Base-by-base conservation (phyloP, 352 stramenopile genomes). In the Pythium brachiatum region DNA sequence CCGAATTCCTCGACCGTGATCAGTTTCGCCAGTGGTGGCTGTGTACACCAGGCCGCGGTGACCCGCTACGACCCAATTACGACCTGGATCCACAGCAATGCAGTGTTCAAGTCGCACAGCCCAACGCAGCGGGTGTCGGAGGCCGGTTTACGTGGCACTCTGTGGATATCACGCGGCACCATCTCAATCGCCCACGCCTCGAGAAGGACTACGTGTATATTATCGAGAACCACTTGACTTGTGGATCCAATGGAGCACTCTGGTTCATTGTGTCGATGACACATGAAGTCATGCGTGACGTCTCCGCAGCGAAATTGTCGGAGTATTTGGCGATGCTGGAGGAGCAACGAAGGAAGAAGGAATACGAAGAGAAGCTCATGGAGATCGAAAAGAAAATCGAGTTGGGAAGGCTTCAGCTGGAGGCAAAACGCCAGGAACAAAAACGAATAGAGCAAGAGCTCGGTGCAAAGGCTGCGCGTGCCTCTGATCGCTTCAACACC, bases 371-470 rank as follows among this genome's bases (percentile, higher is more conserved):
- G 12, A 83, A 86, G 44, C 60, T 88, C 25, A 46, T 79, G 7
- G 75, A 87, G 62, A 84, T 91, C 31, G 82, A 91, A 51, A 70
- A 77, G 27, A 91, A 86, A 46, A 81, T 91, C 29, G 76, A 86
- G 60, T 59, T 69, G 4, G 82, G 82, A 18, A 67, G 75, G 39
- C 67, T 88, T 0, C 57, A 76, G 39, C 64, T 89, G 3, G 82
- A 84, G 53, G 78, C 75, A 15, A 90, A 89, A 48, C 72, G 75
- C 13, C 69, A 81, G 43, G 84, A 91, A 57, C 78, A 91, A 57
- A 76, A 82, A 62, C 73, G 79, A 23, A 69, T 89, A 18, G 75
- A 86, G 44, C 65, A 81, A 53, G 68, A 83, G 67, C 63, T 88
- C 12, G 64, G 78, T 57, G 66, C 70, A 7, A 71, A 72, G 23